phyloP scores from a whole-genome alignment of 1,284 basidiomycete genomes.

The Flammula alnicola region DNA sequence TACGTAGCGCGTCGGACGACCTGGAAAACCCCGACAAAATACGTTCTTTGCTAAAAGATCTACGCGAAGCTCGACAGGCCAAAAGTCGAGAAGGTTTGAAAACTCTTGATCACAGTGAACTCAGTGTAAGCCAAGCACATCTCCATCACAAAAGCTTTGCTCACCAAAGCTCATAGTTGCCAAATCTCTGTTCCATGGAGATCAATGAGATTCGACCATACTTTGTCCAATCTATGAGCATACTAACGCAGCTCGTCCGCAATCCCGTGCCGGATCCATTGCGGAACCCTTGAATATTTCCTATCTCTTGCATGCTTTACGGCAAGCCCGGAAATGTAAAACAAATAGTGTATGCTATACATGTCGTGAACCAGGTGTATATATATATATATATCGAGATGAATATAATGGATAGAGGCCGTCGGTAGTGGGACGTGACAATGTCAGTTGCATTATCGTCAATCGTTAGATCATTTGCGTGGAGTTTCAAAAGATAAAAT shows the following conservation, averaged over 20 bases:
- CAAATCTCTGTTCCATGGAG: slow-evolving; percentile 88
- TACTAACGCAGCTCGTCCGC: slow-evolving; percentile 51
- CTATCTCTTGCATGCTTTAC: not conserved
- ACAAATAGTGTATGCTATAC: slow-evolving; percentile 1
- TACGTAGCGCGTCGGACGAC: slow-evolving; percentile 85
- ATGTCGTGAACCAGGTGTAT: not conserved
- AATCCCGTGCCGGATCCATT: slow-evolving; percentile 27
- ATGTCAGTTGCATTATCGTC: too few species aligned
- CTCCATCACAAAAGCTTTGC: not conserved
- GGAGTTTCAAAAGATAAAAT: not conserved
- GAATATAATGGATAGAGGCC: too few species aligned
- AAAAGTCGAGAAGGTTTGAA: slow-evolving; percentile 88
- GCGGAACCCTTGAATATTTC: slow-evolving; percentile 10
- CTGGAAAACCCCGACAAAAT: slow-evolving; percentile 82
- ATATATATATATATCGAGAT: too few species aligned
- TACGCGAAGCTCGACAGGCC: slow-evolving; percentile 92
- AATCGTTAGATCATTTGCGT: not conserved
- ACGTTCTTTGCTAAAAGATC: slow-evolving; percentile 86
- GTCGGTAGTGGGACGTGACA: too few species aligned
- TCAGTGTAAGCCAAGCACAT: slow-evolving; percentile 60
- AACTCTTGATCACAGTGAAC: slow-evolving; percentile 73
- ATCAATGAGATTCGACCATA: slow-evolving; percentile 92
- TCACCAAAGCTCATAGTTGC: slow-evolving; percentile 55
- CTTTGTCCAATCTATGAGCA: slow-evolving; percentile 83
- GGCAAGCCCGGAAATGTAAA: not conserved